Evolutionary conservation across 257 asterid genomes (phyloP).

Genomic region (Primulina tabacum): DNA sequence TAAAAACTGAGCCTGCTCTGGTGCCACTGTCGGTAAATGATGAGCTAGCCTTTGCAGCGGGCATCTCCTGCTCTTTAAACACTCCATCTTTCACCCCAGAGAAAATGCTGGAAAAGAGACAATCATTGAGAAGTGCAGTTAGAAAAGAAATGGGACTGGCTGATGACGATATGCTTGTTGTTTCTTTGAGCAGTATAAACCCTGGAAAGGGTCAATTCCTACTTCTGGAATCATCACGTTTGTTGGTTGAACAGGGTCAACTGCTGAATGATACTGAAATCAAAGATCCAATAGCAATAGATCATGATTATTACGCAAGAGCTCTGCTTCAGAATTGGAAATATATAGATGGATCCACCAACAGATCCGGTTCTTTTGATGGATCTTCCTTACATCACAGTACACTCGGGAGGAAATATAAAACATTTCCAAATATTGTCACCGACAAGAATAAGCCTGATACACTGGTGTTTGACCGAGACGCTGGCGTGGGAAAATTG

Average conservation of each 20-base stretch:
- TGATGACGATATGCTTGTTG: constrained; percentile 72
- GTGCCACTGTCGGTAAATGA: constrained; percentile 90
- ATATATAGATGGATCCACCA: constrained; percentile 26
- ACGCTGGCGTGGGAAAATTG: constrained; percentile 35
- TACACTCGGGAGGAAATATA: constrained; percentile 17
- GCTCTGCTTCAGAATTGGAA: constrained; percentile 45
- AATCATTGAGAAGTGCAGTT: constrained; percentile 53
- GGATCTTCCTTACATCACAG: constrained; percentile 7
- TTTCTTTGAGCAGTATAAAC: constrained; percentile 83
- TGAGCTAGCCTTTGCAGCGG: constrained; percentile 92
- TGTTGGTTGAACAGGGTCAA: constrained; percentile 45
- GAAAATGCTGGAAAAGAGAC: constrained; percentile 72
- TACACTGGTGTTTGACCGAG: constrained; percentile 21
- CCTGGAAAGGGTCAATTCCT: constrained; percentile 94
- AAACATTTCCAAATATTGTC: constrained; percentile 18
- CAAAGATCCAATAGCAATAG: constrained; percentile 29
- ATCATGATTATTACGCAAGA: constrained; percentile 52
- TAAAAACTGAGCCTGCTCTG: constrained; percentile 70
- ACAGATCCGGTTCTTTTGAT: constrained; percentile 19
- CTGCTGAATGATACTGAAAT: constrained; percentile 29
- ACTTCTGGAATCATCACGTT: constrained; percentile 74
- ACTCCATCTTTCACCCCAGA: constrained; percentile 72
- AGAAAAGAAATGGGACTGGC: constrained; percentile 82
- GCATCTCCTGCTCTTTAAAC: constrained; percentile 69
- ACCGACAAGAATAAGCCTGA: constrained; percentile 17